phyloP scores from a whole-genome alignment of 768 basidiomycete species.

The Phaffia tasmanica region DNA sequence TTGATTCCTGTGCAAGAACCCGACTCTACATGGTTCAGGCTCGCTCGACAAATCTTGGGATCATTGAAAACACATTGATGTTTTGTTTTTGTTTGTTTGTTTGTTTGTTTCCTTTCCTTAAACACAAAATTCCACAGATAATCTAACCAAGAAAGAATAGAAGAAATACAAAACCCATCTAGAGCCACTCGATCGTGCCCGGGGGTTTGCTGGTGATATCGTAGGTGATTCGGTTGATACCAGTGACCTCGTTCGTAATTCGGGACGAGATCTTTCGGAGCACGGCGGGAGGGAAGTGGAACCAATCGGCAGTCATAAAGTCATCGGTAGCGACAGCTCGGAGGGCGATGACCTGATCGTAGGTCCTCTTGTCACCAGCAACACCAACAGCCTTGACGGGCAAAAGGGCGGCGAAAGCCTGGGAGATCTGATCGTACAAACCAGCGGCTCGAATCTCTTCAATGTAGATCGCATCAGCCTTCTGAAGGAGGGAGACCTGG shows the following conservation, averaged over 20 bases:
- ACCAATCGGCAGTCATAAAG: slow-evolving; percentile 99
- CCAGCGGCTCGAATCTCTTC: slow-evolving; percentile 92
- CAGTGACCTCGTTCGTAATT: slow-evolving; percentile 93
- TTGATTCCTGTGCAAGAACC: too few species aligned
- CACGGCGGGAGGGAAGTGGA: slow-evolving; percentile 85
- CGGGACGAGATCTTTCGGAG: slow-evolving; percentile 83
- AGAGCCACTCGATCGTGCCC: slow-evolving; percentile 41
- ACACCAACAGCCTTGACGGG: slow-evolving; percentile 97
- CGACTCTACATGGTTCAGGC: too few species aligned
- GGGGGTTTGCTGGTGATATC: slow-evolving; percentile 98
- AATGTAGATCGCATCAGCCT: slow-evolving; percentile 90
- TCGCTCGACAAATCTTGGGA: too few species aligned
- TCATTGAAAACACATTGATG: too few species aligned
- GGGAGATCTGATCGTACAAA: slow-evolving; percentile 82
- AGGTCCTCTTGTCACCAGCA: slow-evolving; percentile 91
- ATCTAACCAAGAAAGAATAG: too few species aligned
- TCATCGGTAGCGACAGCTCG: slow-evolving; percentile 96
- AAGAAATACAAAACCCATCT: too few species aligned
- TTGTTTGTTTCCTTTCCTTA: too few species aligned
- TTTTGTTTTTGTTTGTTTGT: too few species aligned
- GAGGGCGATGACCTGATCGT: slow-evolving; percentile 92
- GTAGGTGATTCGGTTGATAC: slow-evolving; percentile 83
- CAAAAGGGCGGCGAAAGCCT: slow-evolving; percentile 91
- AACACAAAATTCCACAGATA: too few species aligned
- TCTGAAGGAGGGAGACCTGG: slow-evolving; percentile 73